phyloP scores from a whole-genome alignment of 2,329 filamentous ascomycete genomes.

The Dactylellina drechsleri region DNA sequence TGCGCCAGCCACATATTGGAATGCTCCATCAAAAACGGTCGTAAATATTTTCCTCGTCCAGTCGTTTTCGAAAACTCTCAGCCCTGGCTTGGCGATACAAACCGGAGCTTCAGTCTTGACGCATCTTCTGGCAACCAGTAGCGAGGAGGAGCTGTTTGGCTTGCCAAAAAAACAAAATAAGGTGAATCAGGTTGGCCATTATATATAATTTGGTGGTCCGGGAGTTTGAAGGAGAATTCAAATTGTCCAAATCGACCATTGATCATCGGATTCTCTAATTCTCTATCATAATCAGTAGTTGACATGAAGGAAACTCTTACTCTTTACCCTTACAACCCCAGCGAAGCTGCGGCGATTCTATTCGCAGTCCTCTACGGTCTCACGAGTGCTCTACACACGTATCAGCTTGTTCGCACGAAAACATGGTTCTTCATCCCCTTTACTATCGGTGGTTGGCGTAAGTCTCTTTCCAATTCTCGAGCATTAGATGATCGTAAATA shows the following conservation, averaged over 20 bases:
- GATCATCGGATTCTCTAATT: too few species aligned
- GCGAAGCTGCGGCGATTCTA: slow-evolving; percentile 63
- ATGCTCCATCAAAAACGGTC: slow-evolving; percentile 3
- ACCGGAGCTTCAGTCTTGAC: too few species aligned
- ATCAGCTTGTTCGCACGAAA: slow-evolving; percentile 62
- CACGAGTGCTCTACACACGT: slow-evolving; percentile 63
- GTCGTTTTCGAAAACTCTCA: neutral
- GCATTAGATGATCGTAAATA: too few species aligned
- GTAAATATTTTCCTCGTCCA: neutral
- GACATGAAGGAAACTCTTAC: neutral
- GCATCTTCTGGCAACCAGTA: slow-evolving; percentile 2
- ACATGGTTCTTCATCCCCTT: slow-evolving; percentile 66
- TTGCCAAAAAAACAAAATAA: neutral
- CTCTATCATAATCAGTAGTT: neutral
- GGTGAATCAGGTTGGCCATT: neutral
- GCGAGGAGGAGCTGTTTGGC: neutral
- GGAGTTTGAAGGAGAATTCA: neutral
- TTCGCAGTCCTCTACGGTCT: slow-evolving; percentile 65
- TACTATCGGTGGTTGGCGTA: slow-evolving; percentile 65
- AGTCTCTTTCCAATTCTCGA: slow-evolving; percentile 58
- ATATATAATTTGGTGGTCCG: slow-evolving; percentile 6
- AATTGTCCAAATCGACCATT: neutral
- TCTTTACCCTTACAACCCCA: slow-evolving; percentile 61
- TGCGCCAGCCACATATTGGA: neutral
- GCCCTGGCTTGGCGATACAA: slow-evolving; percentile 9